Conservation (phyloP, 208 protist genomes). For the Sergeia podlipaevii region DNA sequence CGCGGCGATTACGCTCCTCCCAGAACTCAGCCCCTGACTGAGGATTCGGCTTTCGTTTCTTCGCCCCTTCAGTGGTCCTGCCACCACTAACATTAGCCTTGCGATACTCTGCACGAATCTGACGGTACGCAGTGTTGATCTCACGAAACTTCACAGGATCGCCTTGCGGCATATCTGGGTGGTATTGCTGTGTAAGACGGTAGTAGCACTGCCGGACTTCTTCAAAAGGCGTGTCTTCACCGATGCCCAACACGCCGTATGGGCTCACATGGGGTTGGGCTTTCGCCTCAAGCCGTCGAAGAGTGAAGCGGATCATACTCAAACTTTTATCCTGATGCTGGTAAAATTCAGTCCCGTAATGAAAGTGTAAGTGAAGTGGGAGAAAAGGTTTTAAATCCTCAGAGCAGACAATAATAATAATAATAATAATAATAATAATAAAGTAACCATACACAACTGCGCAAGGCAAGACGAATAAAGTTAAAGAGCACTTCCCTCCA, state of each 20-base stretch:
- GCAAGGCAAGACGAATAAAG: too few relatives aligned
- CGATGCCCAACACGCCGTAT: slow-evolving; percentile 56
- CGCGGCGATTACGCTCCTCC: slow-evolving; percentile 31
- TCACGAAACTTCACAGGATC: slow-evolving; percentile 68
- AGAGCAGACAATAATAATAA: too few relatives aligned
- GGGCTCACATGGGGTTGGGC: slow-evolving; percentile 20
- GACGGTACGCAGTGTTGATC: slow-evolving; percentile 65
- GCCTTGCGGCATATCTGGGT: slow-evolving; percentile 66
- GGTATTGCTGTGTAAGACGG: slow-evolving; percentile 57
- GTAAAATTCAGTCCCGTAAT: too few relatives aligned
- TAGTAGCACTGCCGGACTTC: slow-evolving; percentile 56
- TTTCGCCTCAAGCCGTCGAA: slow-evolving; percentile 5
- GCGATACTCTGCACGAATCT: slow-evolving; percentile 44
- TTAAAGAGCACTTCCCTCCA: too few relatives aligned
- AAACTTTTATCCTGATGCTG: neutral
- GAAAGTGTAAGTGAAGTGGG: too few relatives aligned
- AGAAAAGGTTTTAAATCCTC: too few relatives aligned
- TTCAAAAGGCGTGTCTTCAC: slow-evolving; percentile 35
- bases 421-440: too few relatives aligned
- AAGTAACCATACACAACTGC: too few relatives aligned
- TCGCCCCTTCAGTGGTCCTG: neutral
- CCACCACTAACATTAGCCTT: neutral
- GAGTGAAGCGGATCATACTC: slow-evolving; percentile 18
- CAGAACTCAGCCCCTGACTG: slow-evolving; percentile 40
- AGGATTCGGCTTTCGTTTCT: neutral